A percentile compares a stretch with the other conserved stretches of the same genome.
Conservation (phyloP, 352 stramenopile species). For the Phytophthora lateralis region DNA sequence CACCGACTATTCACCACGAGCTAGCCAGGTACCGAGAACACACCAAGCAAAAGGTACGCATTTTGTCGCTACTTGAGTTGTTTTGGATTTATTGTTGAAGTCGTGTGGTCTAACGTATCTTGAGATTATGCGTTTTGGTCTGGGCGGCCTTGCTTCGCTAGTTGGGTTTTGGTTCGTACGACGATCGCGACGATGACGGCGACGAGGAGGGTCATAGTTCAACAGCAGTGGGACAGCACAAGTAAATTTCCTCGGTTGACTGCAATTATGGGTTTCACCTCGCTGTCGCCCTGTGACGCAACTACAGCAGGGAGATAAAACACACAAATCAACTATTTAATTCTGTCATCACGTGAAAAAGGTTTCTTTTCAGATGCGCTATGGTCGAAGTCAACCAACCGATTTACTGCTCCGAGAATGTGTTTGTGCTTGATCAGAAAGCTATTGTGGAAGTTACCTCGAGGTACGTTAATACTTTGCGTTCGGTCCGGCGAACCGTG, state of each 20-base stretch:
- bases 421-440: no score
- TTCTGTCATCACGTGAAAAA: no score
- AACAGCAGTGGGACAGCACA: background rate
- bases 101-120: conserved; percentile 25
- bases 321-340: background rate
- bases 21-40: conserved; percentile 65
- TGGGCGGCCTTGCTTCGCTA: conserved; percentile 26
- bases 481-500: no score
- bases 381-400: no score
- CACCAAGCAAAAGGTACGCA: conserved; percentile 54
- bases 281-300: no score
- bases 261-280: no score
- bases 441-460: no score
- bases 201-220: background rate
- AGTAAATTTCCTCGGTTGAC: conserved; percentile 10
- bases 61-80: background rate
- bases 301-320: no score
- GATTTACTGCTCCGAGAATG: no score
- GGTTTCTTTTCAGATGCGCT: no score
- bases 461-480: no score
- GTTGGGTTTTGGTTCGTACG: conserved; percentile 35
- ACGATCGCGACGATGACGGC: conserved; percentile 23
- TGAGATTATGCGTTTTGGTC: conserved; percentile 30
- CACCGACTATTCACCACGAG: conserved; percentile 71
- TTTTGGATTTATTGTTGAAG: conserved; percentile 1